A percentile compares a stretch with the other conserved stretches of the same genome.
Evolutionary conservation across 768 basidiomycete genomes (phyloP).

Genomic region (Wakefieldia striispora): DNA sequence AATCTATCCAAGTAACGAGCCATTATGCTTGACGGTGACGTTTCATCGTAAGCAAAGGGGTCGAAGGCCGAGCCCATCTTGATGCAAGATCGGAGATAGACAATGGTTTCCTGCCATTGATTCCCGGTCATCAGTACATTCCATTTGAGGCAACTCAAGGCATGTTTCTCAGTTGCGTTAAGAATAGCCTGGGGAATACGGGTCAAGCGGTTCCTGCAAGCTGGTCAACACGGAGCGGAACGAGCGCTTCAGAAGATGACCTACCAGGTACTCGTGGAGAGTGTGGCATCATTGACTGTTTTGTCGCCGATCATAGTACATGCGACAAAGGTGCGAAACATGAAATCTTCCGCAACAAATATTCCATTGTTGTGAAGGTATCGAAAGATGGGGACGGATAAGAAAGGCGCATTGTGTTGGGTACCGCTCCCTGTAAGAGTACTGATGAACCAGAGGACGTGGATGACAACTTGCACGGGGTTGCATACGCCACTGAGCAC

Average conservation of each 20-base stretch:
- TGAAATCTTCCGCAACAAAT: slow-evolving; percentile 30
- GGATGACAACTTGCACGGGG: slow-evolving; percentile 27
- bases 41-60: slow-evolving; percentile 20
- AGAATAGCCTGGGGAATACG: slow-evolving; percentile 22
- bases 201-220: slow-evolving; percentile 21
- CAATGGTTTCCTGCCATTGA: slow-evolving; percentile 24
- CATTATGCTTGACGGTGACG: slow-evolving; percentile 15
- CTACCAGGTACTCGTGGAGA: slow-evolving; percentile 33
- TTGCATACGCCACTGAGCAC: slow-evolving; percentile 22
- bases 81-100: slow-evolving; percentile 23
- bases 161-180: slow-evolving; percentile 23
- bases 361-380: slow-evolving; percentile 29
- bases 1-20: slow-evolving; percentile 21
- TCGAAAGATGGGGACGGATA: slow-evolving; percentile 29
- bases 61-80: slow-evolving; percentile 25
- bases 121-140: slow-evolving; percentile 16
- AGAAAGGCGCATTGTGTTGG: slow-evolving; percentile 21
- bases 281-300: slow-evolving; percentile 30
- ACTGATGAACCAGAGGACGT: slow-evolving; percentile 34
- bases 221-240: slow-evolving; percentile 4
- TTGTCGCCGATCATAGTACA: slow-evolving; percentile 38
- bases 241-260: neutral
- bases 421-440: slow-evolving; percentile 19
- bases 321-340: slow-evolving; percentile 33
- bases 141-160: slow-evolving; percentile 22